Percentiles rank a stretch among this genome's conserved stretches.
Evolutionary conservation across 768 basidiomycete genomes (phyloP).

Genomic region (Epithele typhae): DNA sequence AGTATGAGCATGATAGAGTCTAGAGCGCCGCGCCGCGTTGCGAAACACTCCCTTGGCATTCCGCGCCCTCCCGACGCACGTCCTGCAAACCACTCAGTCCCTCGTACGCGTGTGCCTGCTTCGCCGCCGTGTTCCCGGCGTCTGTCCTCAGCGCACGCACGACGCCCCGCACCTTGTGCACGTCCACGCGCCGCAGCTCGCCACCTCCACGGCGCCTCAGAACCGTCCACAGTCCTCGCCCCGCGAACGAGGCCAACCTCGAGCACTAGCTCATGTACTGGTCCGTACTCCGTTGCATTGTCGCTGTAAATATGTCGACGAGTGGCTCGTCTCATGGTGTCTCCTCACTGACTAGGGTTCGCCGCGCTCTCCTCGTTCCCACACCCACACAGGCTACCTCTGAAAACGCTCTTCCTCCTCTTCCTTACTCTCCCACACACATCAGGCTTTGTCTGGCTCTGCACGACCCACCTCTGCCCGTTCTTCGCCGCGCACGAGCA

Average conservation of each 20-base stretch:
- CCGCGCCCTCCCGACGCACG: too few species aligned
- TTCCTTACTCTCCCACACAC: constrained; percentile 91
- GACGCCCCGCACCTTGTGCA: too few species aligned
- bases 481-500: constrained; percentile 79
- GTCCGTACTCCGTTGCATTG: constrained; percentile 82
- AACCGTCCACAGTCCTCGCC: too few species aligned
- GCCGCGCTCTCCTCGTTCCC: constrained; percentile 5
- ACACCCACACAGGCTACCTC: constrained; percentile 65
- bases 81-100: too few species aligned
- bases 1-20: too few species aligned
- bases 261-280: constrained; percentile 98
- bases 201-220: too few species aligned
- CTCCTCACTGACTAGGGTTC: constrained; percentile 22
- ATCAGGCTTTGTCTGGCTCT: constrained; percentile 82
- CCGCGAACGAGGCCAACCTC: constrained; percentile 76
- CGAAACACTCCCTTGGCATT: too few species aligned
- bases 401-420: constrained; percentile 82
- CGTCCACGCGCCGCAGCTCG: too few species aligned
- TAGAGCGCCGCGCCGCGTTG: too few species aligned
- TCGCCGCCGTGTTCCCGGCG: too few species aligned
- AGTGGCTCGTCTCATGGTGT: constrained; percentile 86
- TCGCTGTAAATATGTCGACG: constrained; percentile 75
- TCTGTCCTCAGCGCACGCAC: too few species aligned
- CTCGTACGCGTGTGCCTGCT: too few species aligned
- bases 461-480: constrained; percentile 73